These are phyloP conservation scores for Colletotrichum neosansevieriae DNA, from an alignment of 2,329 filamentous ascomycete genomes.

Conservation along the genomic window DNA sequence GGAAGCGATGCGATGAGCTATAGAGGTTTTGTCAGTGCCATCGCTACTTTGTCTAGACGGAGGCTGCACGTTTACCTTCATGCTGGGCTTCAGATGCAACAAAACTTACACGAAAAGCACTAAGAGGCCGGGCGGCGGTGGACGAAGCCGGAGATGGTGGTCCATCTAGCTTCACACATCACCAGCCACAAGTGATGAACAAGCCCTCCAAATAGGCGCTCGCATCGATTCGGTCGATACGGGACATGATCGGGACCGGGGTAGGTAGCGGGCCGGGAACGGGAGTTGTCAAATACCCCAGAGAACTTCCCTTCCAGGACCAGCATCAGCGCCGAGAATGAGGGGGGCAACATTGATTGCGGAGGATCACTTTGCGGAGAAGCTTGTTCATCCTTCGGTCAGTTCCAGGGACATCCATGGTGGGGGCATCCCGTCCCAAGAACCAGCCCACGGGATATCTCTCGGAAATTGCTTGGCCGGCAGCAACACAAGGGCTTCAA, in stretches of 20 bases:
- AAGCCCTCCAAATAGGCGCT: not conserved
- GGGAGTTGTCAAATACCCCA: no score
- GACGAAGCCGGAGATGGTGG: no score
- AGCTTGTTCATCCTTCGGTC: constrained; percentile 5
- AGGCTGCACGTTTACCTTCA: constrained; percentile 1
- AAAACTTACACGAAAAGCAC: no score
- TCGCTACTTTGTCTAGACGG: not conserved
- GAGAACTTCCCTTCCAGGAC: not conserved
- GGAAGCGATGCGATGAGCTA: not conserved
- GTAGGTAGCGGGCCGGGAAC: constrained; percentile 15
- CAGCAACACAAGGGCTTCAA: no score
- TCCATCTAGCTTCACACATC: not conserved
- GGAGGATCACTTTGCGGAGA: constrained; percentile 18
- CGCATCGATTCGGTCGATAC: not conserved
- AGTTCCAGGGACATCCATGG: not conserved
- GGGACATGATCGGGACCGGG: constrained; percentile 4
- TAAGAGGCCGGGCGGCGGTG: no score
- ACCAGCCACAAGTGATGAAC: not conserved
- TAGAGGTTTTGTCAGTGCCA: not conserved
- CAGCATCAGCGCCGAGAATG: constrained; percentile 1
- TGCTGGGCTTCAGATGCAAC: not conserved
- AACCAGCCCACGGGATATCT: not conserved
- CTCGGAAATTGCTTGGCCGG: not conserved
- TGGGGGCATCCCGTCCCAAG: no score
- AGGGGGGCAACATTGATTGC: no score